phyloP scores from a whole-genome alignment of 169 alveolate species.

The Toxoplasma gondii region DNA sequence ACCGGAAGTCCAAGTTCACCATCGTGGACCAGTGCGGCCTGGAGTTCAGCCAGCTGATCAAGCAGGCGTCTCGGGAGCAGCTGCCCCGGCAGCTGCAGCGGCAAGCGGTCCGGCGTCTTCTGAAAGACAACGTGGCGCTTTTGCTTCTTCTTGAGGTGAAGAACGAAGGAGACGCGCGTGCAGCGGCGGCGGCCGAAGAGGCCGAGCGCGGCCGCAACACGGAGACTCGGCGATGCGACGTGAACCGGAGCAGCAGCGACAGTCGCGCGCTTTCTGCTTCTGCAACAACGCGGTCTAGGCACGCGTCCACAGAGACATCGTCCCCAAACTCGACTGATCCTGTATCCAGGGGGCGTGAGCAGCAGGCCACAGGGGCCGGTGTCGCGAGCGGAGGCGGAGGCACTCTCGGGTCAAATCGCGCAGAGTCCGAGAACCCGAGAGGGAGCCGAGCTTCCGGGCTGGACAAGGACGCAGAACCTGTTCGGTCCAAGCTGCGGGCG shows the following conservation, averaged over 20 bases:
- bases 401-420: background rate
- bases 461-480: background rate
- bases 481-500: background rate
- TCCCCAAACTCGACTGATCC: background rate
- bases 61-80: constrained; percentile 78
- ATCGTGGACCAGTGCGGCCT: constrained; percentile 78
- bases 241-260: background rate
- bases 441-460: background rate
- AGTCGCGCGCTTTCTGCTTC: background rate
- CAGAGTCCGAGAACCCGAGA: background rate
- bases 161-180: constrained; percentile 44
- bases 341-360: background rate
- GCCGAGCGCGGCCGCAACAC: background rate
- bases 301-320: background rate
- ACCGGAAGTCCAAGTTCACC: constrained; percentile 72
- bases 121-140: constrained; percentile 83
- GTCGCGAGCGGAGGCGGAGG: background rate
- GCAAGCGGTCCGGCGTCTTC: constrained; percentile 71
- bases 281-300: background rate
- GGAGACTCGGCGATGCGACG: background rate
- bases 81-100: constrained; percentile 51
- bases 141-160: constrained; percentile 73
- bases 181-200: constrained; percentile 8
- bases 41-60: constrained; percentile 79
- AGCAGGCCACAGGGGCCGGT: background rate